phyloP scores from a whole-genome alignment of 768 basidiomycete species.

The Trametopsis cervina region DNA sequence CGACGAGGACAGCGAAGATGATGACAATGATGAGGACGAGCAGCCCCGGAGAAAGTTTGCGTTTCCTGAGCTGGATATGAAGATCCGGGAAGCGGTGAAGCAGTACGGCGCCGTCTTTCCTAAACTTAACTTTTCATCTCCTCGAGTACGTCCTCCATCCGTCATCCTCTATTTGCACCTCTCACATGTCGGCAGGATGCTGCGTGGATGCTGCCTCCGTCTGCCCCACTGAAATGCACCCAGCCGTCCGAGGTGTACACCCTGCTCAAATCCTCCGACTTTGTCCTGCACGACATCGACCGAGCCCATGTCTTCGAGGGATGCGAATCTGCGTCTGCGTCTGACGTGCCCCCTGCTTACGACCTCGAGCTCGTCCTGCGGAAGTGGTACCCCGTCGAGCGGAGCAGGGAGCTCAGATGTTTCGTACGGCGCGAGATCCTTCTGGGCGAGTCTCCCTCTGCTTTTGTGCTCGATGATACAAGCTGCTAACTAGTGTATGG shows the following conservation, averaged over 20 bases:
- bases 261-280: slow-evolving; percentile 88
- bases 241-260: slow-evolving; percentile 88
- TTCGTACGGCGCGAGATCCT: slow-evolving; percentile 73
- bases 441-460: slow-evolving; percentile 44
- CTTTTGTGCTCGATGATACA: too few species aligned
- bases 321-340: slow-evolving; percentile 29
- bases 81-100: slow-evolving; percentile 58
- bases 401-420: slow-evolving; percentile 81
- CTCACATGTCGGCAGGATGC: slow-evolving; percentile 56
- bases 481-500: background rate
- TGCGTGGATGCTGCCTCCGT: slow-evolving; percentile 81
- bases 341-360: slow-evolving; percentile 31
- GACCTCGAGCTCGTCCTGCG: slow-evolving; percentile 79
- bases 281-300: slow-evolving; percentile 73
- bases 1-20: slow-evolving; percentile 44
- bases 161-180: background rate
- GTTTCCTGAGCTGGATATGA: slow-evolving; percentile 77
- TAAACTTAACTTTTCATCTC: slow-evolving; percentile 95
- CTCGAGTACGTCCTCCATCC: slow-evolving; percentile 52
- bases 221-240: slow-evolving; percentile 80
- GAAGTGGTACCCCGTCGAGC: slow-evolving; percentile 86
- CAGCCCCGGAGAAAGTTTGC: slow-evolving; percentile 39
- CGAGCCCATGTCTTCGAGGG: slow-evolving; percentile 58
- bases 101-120: slow-evolving; percentile 85
- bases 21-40: slow-evolving; percentile 31